Evolutionary conservation across 2,329 filamentous ascomycete species (phyloP), one percentile per base, ranked within the genome.

Genomic region (Monosporascus cannonballus): DNA sequence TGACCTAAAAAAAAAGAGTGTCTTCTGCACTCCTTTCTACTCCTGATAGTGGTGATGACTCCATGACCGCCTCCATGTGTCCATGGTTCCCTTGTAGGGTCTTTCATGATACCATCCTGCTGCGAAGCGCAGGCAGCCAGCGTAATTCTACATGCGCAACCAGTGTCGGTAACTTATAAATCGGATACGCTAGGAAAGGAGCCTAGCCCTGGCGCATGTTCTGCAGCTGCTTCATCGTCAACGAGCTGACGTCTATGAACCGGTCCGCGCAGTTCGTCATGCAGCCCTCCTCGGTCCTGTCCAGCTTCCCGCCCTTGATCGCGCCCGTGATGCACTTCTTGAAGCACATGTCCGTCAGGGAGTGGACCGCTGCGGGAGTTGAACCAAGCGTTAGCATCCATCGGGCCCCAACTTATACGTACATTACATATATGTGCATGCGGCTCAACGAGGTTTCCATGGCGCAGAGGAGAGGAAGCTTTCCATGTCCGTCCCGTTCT

Each of bases 191-290:
- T 34, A 11, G 6, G 24, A 22, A 24, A 34, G 30, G 30, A 34
- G 45, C 9, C n/a, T 50, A 64, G 27, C 37, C 47, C 48, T 68
- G 61, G 36, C 78, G 75, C 74, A 81, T 73, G 57, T 67, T 80
- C 69, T 94, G 85, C 65, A 97, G 74, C 69, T 96, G 88, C 77
- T 85, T 87, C 71, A 96, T 76, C n/a, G 96, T 88, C 50, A 90
- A 76, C 59, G 89, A 73, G 73, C 93, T 94, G 57, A 91, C 82
- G 71, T 99, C 94, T 74, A 97, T 80, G 73, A 95, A 97, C 52
- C 94, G 81, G 65, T 96, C 89, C 52, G 97, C 91, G 67, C 94
- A 99, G 76, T 96, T 96, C 69, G 85, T 78, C 69, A 96, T 81
- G 71, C 94, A 99, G 8, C 77, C 74, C 75, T 94, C 86, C 75